phyloP scores from a whole-genome alignment of 2,329 filamentous ascomycete genomes.

The Tolypocladium inflatum region DNA sequence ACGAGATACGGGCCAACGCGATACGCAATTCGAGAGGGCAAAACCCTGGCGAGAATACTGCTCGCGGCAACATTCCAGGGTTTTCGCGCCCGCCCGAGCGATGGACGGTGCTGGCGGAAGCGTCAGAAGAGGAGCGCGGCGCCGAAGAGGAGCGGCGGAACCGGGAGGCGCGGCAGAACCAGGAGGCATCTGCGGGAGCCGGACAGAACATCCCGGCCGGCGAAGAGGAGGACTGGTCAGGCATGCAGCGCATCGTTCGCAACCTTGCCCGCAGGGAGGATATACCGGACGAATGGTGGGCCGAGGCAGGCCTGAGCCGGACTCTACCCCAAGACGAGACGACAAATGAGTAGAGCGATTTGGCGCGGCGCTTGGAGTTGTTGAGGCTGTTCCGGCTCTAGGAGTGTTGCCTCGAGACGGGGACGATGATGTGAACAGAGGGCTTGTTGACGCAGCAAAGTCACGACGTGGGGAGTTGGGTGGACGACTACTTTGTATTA shows the following conservation, averaged over 20 bases:
- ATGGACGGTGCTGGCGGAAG: not conserved
- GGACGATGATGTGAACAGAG: not conserved
- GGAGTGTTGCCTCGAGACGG: not conserved
- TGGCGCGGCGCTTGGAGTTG: not conserved
- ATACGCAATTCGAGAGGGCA: not conserved
- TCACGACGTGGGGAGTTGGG: not conserved
- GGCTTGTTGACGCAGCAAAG: not conserved
- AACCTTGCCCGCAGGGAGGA: conserved; percentile 61
- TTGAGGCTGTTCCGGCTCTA: not conserved
- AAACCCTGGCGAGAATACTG: not conserved
- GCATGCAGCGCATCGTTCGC: conserved; percentile 65
- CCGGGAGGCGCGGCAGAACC: not conserved
- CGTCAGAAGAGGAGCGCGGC: not conserved
- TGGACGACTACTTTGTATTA: not conserved
- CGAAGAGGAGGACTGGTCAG: conserved; percentile 35
- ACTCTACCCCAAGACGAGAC: conserved; percentile 30
- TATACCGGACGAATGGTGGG: conserved; percentile 79
- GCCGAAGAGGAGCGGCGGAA: not conserved
- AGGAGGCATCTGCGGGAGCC: not conserved
- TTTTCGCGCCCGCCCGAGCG: not conserved
- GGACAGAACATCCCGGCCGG: conserved; percentile 3
- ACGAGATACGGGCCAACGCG: not conserved
- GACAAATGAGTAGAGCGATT: conserved; percentile 1
- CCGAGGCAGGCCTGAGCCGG: conserved; percentile 55
- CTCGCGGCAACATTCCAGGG: not conserved